Conservation (phyloP, 2,329 filamentous ascomycete genomes). For the Sporothrix brasiliensis region DNA sequence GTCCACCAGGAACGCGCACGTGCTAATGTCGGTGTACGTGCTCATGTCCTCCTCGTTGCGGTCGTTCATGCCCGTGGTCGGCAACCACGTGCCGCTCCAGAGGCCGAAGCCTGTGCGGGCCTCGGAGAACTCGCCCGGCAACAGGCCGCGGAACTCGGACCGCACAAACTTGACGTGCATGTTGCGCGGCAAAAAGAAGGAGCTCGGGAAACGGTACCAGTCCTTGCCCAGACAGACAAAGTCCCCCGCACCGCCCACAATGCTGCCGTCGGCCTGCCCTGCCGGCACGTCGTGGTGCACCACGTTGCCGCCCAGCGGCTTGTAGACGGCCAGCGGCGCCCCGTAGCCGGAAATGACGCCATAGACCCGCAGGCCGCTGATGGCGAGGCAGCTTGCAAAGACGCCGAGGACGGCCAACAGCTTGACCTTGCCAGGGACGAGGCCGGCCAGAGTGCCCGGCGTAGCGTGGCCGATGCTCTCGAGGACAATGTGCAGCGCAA, state of each 20-base stretch:
- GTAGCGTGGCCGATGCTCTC: conserved; percentile 72
- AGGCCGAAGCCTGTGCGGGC: conserved; percentile 68
- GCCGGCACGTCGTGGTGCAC: neutral
- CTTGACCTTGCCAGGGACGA: conserved; percentile 75
- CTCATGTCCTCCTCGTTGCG: conserved; percentile 80
- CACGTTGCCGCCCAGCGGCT: conserved; percentile 62
- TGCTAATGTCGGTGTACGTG: conserved; percentile 79
- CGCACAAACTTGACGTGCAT: conserved; percentile 88
- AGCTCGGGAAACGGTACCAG: conserved; percentile 96
- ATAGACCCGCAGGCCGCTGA: conserved; percentile 71
- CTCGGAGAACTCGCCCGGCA: conserved; percentile 89
- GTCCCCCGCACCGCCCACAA: conserved; percentile 62
- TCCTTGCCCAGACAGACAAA: conserved; percentile 91
- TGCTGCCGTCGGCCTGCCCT: conserved; percentile 41
- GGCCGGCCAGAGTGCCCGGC: conserved; percentile 66
- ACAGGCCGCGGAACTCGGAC: conserved; percentile 83
- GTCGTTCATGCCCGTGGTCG: conserved; percentile 86
- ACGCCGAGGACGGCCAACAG: conserved; percentile 58
- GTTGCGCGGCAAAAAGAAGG: conserved; percentile 82
- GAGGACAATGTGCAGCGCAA: conserved; percentile 79
- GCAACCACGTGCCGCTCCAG: conserved; percentile 81
- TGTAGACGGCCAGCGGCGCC: conserved; percentile 74
- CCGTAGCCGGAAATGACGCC: conserved; percentile 81
- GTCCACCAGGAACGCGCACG: conserved; percentile 85
- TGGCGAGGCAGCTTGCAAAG: conserved; percentile 29